phyloP scores from a whole-genome alignment of 257 asterid species.

The Solanum phureja region DNA sequence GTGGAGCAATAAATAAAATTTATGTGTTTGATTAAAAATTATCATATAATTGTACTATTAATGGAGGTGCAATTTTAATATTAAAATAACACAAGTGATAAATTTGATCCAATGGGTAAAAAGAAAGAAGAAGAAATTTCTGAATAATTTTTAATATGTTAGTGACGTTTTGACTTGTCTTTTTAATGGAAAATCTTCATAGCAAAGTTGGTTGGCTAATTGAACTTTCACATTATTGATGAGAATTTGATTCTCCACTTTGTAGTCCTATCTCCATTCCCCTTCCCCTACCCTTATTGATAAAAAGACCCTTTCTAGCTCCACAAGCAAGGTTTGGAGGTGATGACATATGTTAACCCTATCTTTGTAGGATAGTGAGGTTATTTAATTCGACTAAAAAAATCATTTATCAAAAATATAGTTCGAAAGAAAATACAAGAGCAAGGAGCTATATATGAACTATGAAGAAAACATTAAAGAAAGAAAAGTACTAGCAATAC shows the following conservation, averaged over 20 bases:
- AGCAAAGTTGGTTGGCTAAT: background rate
- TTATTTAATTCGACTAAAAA: background rate
- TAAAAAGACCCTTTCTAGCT: background rate
- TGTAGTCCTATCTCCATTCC: too few species aligned
- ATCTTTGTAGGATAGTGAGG: too few species aligned
- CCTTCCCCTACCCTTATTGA: background rate
- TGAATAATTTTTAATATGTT: too few species aligned
- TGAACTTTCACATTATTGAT: background rate
- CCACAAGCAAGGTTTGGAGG: background rate
- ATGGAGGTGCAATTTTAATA: too few species aligned
- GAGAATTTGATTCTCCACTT: background rate
- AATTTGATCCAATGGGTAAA: too few species aligned
- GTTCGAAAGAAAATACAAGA: background rate
- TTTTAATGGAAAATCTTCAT: background rate
- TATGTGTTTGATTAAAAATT: too few species aligned
- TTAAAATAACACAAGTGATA: too few species aligned
- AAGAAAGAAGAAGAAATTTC: too few species aligned
- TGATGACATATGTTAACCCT: too few species aligned
- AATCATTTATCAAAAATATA: background rate
- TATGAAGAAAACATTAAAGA: background rate
- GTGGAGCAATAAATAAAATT: background rate
- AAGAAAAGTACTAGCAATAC: background rate
- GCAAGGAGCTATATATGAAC: background rate
- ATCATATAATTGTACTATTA: too few species aligned
- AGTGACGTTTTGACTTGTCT: background rate